Evolutionary conservation across 1,284 basidiomycete species (phyloP).

Genomic region (Papiliotrema nemorosa): DNA sequence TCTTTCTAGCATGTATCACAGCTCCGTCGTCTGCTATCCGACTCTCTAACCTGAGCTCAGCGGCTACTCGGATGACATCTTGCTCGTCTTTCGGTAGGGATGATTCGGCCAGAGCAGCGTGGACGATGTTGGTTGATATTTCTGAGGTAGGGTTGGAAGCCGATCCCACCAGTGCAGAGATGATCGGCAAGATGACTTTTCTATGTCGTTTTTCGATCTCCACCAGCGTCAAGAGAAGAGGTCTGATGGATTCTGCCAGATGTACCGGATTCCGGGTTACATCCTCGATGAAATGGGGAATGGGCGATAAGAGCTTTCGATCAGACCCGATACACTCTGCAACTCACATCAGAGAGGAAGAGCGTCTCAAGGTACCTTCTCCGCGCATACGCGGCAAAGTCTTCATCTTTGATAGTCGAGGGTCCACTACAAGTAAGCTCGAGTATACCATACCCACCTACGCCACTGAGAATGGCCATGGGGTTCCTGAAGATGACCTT

Average conservation of each 20-base stretch:
- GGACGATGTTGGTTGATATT: neutral
- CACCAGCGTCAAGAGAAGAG: constrained; percentile 19
- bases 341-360: constrained; percentile 34
- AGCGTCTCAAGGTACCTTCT: constrained; percentile 40
- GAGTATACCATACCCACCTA: constrained; percentile 11
- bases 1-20: constrained; percentile 14
- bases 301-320: constrained; percentile 24
- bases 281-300: constrained; percentile 26
- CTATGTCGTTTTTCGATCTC: constrained; percentile 33
- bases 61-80: constrained; percentile 15
- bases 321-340: neutral
- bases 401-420: constrained; percentile 7
- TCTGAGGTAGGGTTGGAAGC: neutral
- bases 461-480: constrained; percentile 32
- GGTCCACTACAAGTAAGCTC: constrained; percentile 1
- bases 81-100: constrained; percentile 12
- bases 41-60: constrained; percentile 20
- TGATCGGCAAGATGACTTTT: constrained; percentile 18
- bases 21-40: constrained; percentile 24
- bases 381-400: constrained; percentile 11
- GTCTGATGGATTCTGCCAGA: constrained; percentile 7
- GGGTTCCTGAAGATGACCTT: constrained; percentile 5
- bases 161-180: constrained; percentile 7
- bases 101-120: constrained; percentile 1
- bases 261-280: constrained; percentile 10